Conservation (phyloP, 2,329 filamentous ascomycete genomes). For the Nigrospora sphaerica region DNA sequence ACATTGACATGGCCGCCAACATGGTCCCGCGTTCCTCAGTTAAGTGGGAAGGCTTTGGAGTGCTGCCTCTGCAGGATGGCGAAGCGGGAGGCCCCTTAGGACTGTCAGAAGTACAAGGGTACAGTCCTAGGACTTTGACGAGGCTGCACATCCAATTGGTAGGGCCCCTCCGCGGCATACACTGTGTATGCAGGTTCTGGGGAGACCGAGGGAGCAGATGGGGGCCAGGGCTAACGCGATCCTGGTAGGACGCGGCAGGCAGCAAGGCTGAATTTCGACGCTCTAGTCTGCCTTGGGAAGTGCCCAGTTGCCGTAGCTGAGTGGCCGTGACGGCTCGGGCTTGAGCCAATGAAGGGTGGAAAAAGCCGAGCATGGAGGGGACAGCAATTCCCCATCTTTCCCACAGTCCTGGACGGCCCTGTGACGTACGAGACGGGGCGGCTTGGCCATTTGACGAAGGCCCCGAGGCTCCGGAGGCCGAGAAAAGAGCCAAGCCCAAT, state of each 20-base stretch:
- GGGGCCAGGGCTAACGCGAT: slow-evolving; percentile 23
- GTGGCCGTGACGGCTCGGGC: slow-evolving; percentile 1
- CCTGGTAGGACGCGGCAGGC: slow-evolving; percentile 22
- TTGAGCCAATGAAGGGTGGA: background rate
- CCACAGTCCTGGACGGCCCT: too few species aligned
- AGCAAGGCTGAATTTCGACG: slow-evolving; percentile 24
- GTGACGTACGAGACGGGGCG: too few species aligned
- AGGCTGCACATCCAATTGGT: slow-evolving; percentile 3
- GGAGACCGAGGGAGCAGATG: slow-evolving; percentile 15
- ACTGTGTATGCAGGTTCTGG: slow-evolving; percentile 2
- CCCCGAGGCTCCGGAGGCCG: too few species aligned
- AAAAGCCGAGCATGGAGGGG: background rate
- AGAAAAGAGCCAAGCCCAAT: too few species aligned
- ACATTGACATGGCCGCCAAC: background rate
- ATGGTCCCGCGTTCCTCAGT: slow-evolving; percentile 1
- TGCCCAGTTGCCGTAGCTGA: background rate
- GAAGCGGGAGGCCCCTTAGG: slow-evolving; percentile 5
- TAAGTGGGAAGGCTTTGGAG: slow-evolving; percentile 4
- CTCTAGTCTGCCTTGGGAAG: background rate
- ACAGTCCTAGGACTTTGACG: slow-evolving; percentile 7
- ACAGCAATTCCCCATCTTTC: too few species aligned
- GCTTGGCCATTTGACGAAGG: too few species aligned
- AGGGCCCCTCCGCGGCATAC: slow-evolving; percentile 2
- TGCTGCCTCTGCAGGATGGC: slow-evolving; percentile 5
- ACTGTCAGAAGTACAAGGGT: slow-evolving; percentile 5